These are phyloP conservation scores for Borovskyia barvae DNA, from an alignment of 208 protist species.

Conservation along the genomic window DNA sequence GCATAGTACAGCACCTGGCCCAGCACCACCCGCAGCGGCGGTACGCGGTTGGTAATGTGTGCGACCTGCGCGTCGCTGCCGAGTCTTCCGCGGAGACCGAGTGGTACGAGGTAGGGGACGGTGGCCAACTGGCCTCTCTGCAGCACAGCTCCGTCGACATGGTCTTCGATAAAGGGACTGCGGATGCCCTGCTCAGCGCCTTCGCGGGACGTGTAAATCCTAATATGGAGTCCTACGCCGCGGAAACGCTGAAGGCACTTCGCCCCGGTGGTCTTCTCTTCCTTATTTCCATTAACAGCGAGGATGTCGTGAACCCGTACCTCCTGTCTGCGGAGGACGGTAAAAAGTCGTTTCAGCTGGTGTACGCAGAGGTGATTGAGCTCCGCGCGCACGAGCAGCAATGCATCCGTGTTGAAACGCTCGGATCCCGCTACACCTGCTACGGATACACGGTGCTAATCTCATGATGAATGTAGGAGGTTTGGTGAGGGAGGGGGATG, in stretches of 20 bases:
- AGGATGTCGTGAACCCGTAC: conserved; percentile 47
- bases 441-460: conserved; percentile 31
- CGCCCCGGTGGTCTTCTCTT: conserved; percentile 36
- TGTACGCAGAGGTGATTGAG: conserved; percentile 21
- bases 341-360: conserved; percentile 25
- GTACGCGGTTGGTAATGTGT: conserved; percentile 60
- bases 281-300: conserved; percentile 66
- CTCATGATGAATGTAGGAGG: conserved; percentile 17
- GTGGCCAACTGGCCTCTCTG: conserved; percentile 5
- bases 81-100: not conserved
- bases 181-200: conserved; percentile 58
- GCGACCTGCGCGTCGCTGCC: conserved; percentile 16
- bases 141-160: conserved; percentile 24
- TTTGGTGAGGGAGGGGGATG: no score
- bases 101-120: conserved; percentile 10
- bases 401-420: conserved; percentile 48
- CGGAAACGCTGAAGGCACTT: conserved; percentile 33
- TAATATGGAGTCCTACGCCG: conserved; percentile 43
- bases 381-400: conserved; percentile 15
- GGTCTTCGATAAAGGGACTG: conserved; percentile 67
- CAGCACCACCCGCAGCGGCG: conserved; percentile 19
- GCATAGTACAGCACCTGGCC: conserved; percentile 33
- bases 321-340: conserved; percentile 26
- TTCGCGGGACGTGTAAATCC: conserved; percentile 59
- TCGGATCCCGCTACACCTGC: conserved; percentile 51